These are phyloP conservation scores for Pseudocohnilembus persalinus DNA, from an alignment of 169 alveolate species.

Conservation along the genomic window DNA sequence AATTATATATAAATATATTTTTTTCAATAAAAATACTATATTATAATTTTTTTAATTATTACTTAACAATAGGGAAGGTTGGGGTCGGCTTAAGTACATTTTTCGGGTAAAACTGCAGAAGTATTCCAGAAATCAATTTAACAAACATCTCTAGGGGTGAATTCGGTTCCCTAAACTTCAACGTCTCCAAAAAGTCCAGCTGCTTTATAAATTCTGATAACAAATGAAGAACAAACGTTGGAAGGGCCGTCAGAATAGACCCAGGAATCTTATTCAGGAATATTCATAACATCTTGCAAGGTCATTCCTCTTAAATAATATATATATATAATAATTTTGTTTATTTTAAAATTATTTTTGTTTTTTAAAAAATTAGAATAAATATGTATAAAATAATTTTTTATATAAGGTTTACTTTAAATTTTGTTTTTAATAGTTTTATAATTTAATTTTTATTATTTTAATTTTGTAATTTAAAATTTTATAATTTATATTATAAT, in stretches of 20 bases:
- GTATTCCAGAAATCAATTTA: constrained; percentile 61
- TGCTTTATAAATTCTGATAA: constrained; percentile 67
- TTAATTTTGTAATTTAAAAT: too few species aligned
- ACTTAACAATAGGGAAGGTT: constrained; percentile 79
- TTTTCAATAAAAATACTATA: too few species aligned
- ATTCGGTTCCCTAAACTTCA: constrained; percentile 62
- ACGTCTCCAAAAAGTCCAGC: constrained; percentile 82
- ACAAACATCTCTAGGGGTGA: constrained; percentile 81
- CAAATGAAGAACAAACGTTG: constrained; percentile 82
- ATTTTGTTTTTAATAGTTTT: too few species aligned
- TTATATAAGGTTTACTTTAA: too few species aligned
- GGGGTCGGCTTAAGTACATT: constrained; percentile 78
- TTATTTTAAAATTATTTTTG: too few species aligned
- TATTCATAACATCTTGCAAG: constrained; percentile 64
- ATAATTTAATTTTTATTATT: too few species aligned
- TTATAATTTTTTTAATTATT: too few species aligned
- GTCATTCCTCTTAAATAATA: constrained; percentile 67
- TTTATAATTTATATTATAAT: too few species aligned
- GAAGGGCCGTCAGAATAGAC: constrained; percentile 75
- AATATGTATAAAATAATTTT: too few species aligned
- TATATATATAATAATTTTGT: too few species aligned
- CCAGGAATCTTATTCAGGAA: constrained; percentile 82
- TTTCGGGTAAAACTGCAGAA: constrained; percentile 56
- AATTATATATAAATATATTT: too few species aligned
- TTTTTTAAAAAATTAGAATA: too few species aligned